Evolutionary conservation across 352 stramenopile genomes (phyloP), one percentile per base, ranked within the genome.

Genomic region (Globisporangium acanthophoron): DNA sequence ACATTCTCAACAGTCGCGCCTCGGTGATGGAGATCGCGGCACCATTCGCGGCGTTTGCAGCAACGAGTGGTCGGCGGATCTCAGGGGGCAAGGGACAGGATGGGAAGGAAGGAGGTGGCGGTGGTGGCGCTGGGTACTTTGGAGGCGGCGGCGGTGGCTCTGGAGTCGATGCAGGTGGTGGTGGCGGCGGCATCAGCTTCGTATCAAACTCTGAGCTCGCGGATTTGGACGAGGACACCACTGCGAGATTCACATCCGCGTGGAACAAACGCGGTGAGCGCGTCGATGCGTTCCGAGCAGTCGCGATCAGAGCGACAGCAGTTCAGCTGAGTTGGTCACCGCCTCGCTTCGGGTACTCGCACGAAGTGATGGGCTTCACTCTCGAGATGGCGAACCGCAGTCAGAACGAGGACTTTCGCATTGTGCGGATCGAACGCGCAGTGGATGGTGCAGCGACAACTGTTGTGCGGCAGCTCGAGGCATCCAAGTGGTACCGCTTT

Each of bases 101-200:
- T 43, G 84, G 87, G 1, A 84, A 86, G 54, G 78, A 92, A 58
- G 80, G 66, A 13, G 85, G 87, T n/a, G 87, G 87, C 5, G 87
- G 87, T 5, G 87, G 85, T 43, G 87, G 87, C 0, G 79, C 73
- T 3, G 87, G 87, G 1, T 91, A 73, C 52, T 94, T 75, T 58
- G 87, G 87, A 7, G 87, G 87, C 3, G 87, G 83, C 43, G 78
- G 81, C 5, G 84, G 84, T 29, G 81, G 84, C 0, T 59, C 77
- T 33, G 84, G 84, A 11, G 47, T 87, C 20, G 79, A 88, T 46
- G 84, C 70, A 0, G 74, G 68, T 20, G 81, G 84, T 0, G 84
- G 84, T 0, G 84, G 80, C 0, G 81, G 84, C 12, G 84, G 80
- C 0, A 88, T 73, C 57, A 88, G 78, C 59, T 88, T 78, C 39